Percentiles rank a stretch among this genome's conserved stretches.
phyloP scores from a whole-genome alignment of 2,329 filamentous ascomycete species.

The Akanthomyces dipterigenus region DNA sequence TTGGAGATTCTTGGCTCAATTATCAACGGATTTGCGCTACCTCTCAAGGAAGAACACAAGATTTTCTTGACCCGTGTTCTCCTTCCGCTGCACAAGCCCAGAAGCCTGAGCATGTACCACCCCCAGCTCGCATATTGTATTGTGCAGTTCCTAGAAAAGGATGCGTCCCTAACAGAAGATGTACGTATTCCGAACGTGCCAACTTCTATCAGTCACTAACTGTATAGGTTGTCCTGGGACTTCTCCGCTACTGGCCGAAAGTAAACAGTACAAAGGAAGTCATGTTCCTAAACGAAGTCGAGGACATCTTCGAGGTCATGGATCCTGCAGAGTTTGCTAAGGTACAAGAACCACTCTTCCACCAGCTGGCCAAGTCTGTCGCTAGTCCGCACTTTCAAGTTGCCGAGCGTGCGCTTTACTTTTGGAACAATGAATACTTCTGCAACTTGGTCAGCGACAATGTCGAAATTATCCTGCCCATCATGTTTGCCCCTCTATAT shows the following conservation, averaged over 20 bases:
- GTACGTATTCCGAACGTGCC: slow-evolving; percentile 19
- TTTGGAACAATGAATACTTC: slow-evolving; percentile 99
- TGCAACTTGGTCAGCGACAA: slow-evolving; percentile 99
- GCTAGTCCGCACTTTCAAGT: slow-evolving; percentile 99
- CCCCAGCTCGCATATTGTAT: slow-evolving; percentile 98
- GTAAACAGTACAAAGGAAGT: slow-evolving; percentile 99
- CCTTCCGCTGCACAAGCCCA: slow-evolving; percentile 93
- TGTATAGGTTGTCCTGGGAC: slow-evolving; percentile 75
- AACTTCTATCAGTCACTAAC: slow-evolving; percentile 16
- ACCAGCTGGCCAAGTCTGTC: slow-evolving; percentile 94
- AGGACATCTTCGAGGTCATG: slow-evolving; percentile 99
- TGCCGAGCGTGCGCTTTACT: slow-evolving; percentile 92
- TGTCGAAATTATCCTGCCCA: slow-evolving; percentile 94
- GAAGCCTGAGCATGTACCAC: slow-evolving; percentile 99
- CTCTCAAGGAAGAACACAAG: slow-evolving; percentile 97
- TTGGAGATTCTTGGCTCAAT: slow-evolving; percentile 96
- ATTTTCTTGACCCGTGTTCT: slow-evolving; percentile 91
- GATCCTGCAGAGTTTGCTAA: slow-evolving; percentile 97
- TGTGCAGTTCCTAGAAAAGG: slow-evolving; percentile 97
- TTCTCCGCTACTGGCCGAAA: slow-evolving; percentile 97
- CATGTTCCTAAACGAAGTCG: slow-evolving; percentile 98
- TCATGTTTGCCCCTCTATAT: slow-evolving; percentile 98
- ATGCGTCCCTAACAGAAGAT: slow-evolving; percentile 93
- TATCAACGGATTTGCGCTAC: slow-evolving; percentile 96
- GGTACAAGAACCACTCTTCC: slow-evolving; percentile 95